Base-by-base conservation (phyloP, 2,329 filamentous ascomycete species). In the Pezicula carpinea region DNA sequence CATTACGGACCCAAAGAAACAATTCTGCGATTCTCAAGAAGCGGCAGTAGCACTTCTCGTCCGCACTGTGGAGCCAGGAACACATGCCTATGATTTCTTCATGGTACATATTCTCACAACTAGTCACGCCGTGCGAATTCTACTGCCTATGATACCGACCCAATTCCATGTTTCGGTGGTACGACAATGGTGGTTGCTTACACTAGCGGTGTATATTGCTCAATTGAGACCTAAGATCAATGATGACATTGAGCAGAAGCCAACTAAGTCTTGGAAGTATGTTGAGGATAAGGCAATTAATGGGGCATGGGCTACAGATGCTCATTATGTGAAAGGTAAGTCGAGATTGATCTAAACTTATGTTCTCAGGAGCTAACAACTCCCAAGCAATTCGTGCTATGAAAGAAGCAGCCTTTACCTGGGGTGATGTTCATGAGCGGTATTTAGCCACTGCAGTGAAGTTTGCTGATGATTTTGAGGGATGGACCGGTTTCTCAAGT, bases 181-280 rank as follows among this genome's bases (percentile, higher is more conserved):
- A 7, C 76, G 87, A 33, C 83, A 95, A 64, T 97, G 93, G 90
- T 96, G 89, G 87, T 70, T 99, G 5, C 77, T 96, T 35, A 81
- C 85, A 0, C 66, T 96, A 35, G 79, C 82, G 0, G 78, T 91
- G 10, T 97, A 93, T 62, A 80, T 96, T 44, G 70, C 82, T 2
- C 84, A 88, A 59, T 69, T 85, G 21, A 77, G 92, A 17, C 93
- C 91, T 1, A 70, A 74, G 48, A 80, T 96, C 47, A 77, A 86
- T 46, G 69, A 79, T n/a, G 77, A 84, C 47, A 74, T 77, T 81
- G n/a, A 74, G 78, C 33, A 78, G 73, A 57, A 55, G 35, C 55
- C 59, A 3, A 42, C 13, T 1, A 82, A 82, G 58, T 75, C 79
- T 42, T 99, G 93, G 93, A 77, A 80, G 5, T 87, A 87, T 66